A percentile compares a stretch with the other conserved stretches of the same genome.
These are phyloP conservation scores for Chrysochromulina tobinii DNA, from an alignment of 78 protist species.

Conservation along the genomic window DNA sequence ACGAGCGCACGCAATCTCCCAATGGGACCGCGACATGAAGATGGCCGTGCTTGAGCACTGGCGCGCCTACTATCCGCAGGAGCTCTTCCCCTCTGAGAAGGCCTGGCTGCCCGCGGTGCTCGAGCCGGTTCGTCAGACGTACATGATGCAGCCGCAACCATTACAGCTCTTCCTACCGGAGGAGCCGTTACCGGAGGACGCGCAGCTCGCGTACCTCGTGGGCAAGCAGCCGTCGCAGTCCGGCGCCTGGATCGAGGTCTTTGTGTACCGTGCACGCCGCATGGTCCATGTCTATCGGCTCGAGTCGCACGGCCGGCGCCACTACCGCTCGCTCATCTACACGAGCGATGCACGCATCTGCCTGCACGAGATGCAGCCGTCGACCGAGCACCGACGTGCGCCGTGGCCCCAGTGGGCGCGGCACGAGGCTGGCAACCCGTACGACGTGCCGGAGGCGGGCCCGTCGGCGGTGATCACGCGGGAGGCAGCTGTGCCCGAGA, in stretches of 20 bases:
- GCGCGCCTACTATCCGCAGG: neutral
- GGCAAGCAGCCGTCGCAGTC: neutral
- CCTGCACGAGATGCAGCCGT: conserved; percentile 4
- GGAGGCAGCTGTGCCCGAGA: neutral
- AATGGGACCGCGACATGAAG: neutral
- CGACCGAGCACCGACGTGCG: neutral
- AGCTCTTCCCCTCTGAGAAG: neutral
- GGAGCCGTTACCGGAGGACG: conserved; percentile 8
- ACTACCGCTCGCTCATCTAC: conserved; percentile 49
- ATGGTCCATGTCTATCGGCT: neutral
- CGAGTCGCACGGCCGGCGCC: conserved; percentile 54
- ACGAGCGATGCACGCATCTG: conserved; percentile 38
- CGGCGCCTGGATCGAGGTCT: neutral
- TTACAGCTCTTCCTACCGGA: conserved; percentile 24
- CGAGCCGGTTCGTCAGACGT: conserved; percentile 1
- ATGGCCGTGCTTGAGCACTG: neutral
- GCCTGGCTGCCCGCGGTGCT: conserved; percentile 7
- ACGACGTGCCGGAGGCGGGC: neutral
- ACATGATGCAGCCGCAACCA: neutral
- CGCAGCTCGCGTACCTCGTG: neutral
- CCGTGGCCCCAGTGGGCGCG: conserved; percentile 9
- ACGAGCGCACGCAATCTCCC: neutral
- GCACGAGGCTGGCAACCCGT: conserved; percentile 25
- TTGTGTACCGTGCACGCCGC: conserved; percentile 5
- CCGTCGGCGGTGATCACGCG: conserved; percentile 39